Evolutionary conservation across 768 basidiomycete species (phyloP).

Genomic region (Xerocomellus dryophilus): DNA sequence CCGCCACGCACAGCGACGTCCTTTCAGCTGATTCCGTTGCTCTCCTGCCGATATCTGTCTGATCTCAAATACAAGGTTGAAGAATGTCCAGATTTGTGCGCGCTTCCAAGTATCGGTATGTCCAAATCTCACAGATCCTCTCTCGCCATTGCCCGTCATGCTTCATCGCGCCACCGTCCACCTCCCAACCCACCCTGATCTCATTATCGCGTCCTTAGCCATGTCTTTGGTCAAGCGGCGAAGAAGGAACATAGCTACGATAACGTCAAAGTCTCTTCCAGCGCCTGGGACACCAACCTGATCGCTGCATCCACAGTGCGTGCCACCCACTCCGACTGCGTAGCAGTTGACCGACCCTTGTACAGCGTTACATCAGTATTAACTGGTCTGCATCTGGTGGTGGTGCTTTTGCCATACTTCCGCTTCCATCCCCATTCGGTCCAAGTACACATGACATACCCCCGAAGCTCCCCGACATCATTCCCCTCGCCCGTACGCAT

Average conservation of each 20-base stretch:
- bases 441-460: constrained; percentile 52
- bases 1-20: no score
- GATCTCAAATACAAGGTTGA: neutral
- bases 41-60: neutral
- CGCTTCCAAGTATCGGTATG: constrained; percentile 81
- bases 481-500: constrained; percentile 88
- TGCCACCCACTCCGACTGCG: neutral
- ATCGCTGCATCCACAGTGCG: constrained; percentile 76
- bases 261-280: constrained; percentile 82
- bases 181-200: neutral
- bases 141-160: neutral
- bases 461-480: constrained; percentile 83
- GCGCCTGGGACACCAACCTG: constrained; percentile 96
- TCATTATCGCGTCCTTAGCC: constrained; percentile 44
- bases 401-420: constrained; percentile 92
- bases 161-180: neutral
- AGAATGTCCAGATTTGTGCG: constrained; percentile 84
- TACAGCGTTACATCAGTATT: constrained; percentile 78
- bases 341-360: neutral
- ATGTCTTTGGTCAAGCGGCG: constrained; percentile 85
- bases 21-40: no score
- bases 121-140: constrained; percentile 12
- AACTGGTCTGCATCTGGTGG: constrained; percentile 95
- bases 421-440: constrained; percentile 71
- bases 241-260: constrained; percentile 83